A percentile compares a stretch with the other conserved stretches of the same genome.
Conservation (phyloP, 352 stramenopile species). For the Pythium dissotocum region DNA sequence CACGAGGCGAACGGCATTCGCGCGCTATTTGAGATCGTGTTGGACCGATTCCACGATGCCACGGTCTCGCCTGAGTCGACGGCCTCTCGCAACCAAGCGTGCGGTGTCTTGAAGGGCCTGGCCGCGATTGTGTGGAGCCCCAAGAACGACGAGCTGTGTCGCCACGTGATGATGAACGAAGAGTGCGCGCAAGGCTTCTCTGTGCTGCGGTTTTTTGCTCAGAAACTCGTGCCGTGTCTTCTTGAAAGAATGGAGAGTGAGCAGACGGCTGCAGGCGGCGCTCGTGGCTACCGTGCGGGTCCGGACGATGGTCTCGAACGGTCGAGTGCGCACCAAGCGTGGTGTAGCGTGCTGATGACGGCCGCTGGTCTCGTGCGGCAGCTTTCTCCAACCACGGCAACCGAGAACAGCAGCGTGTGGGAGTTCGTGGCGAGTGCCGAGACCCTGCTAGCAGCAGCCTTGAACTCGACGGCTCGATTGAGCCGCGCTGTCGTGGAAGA, state of each 20-base stretch:
- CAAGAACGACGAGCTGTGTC: slow-evolving; percentile 50
- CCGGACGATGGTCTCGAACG: slow-evolving; percentile 26
- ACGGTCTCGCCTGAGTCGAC: background rate
- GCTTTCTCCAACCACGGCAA: background rate
- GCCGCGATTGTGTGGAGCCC: slow-evolving; percentile 54
- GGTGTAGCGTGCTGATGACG: slow-evolving; percentile 52
- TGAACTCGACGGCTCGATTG: slow-evolving; percentile 37
- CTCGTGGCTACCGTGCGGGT: slow-evolving; percentile 42
- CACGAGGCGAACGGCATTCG: slow-evolving; percentile 55
- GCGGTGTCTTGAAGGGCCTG: slow-evolving; percentile 46
- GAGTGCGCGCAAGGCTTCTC: slow-evolving; percentile 14
- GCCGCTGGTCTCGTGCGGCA: slow-evolving; percentile 21
- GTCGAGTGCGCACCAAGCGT: slow-evolving; percentile 55
- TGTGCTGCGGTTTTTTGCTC: slow-evolving; percentile 52
- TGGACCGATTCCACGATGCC: slow-evolving; percentile 42
- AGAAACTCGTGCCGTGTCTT: slow-evolving; percentile 47
- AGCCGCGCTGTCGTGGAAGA: slow-evolving; percentile 52
- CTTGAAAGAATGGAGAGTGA: slow-evolving; percentile 44
- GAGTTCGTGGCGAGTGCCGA: slow-evolving; percentile 60
- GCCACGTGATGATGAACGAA: slow-evolving; percentile 41
- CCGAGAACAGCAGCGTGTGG: slow-evolving; percentile 36
- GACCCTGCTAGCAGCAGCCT: slow-evolving; percentile 37
- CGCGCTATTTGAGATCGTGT: slow-evolving; percentile 52
- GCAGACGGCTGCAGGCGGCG: slow-evolving; percentile 19
- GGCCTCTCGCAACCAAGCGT: slow-evolving; percentile 43